Evolutionary conservation across 345 rosid genomes (phyloP).

Genomic region (Boechera divaricarpa): DNA sequence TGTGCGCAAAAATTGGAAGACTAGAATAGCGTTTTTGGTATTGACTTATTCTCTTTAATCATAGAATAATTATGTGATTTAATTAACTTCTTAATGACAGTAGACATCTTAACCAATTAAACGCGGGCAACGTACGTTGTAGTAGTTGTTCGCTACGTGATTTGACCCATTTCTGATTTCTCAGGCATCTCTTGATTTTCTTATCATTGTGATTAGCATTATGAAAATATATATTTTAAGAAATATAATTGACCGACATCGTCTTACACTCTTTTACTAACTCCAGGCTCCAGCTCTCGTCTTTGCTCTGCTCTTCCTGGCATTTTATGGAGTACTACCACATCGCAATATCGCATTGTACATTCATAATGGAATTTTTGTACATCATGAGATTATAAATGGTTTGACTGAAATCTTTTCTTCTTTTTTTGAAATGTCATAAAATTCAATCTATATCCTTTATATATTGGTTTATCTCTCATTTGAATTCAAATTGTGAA

Average conservation of each 20-base stretch:
- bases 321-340: constrained; percentile 7
- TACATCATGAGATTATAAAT: neutral
- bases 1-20: neutral
- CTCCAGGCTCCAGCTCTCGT: neutral
- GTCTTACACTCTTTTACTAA: neutral
- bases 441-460: no score
- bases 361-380: neutral
- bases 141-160: constrained; percentile 21
- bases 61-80: neutral
- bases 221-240: neutral
- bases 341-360: neutral
- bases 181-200: neutral
- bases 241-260: neutral
- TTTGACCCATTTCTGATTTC: constrained; percentile 3
- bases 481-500: no score
- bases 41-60: constrained; percentile 5
- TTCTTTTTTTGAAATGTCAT: no score
- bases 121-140: constrained; percentile 9
- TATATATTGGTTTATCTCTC: no score
- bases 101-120: constrained; percentile 8
- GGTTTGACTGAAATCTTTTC: neutral
- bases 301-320: neutral
- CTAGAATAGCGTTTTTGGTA: constrained; percentile 2
- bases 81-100: constrained; percentile 17
- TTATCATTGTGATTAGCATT: neutral